These are phyloP conservation scores for Diaporthe sp. DNA, from an alignment of 2,329 filamentous ascomycete genomes.

Conservation along the genomic window DNA sequence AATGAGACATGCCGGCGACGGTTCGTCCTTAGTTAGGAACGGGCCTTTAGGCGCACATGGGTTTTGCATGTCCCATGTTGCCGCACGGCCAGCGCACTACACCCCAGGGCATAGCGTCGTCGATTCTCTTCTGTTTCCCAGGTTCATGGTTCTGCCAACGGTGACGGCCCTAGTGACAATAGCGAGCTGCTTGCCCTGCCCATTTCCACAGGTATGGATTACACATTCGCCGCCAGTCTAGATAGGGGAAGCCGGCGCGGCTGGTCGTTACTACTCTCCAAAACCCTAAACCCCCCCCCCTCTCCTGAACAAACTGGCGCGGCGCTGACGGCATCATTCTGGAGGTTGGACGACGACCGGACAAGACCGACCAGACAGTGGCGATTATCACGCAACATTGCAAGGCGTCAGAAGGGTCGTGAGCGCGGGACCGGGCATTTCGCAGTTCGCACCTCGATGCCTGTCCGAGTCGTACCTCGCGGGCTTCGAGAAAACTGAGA, in stretches of 20 bases:
- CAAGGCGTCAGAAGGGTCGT: background rate
- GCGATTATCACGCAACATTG: constrained; percentile 1
- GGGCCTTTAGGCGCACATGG: background rate
- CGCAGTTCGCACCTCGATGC: background rate
- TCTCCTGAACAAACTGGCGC: background rate
- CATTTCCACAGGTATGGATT: background rate
- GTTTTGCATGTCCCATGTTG: constrained; percentile 6
- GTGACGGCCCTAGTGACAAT: background rate
- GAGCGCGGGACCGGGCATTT: background rate
- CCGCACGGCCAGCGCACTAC: constrained; percentile 8
- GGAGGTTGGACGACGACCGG: background rate
- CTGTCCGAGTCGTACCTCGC: background rate
- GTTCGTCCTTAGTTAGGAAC: constrained; percentile 26
- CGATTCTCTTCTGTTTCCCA: background rate
- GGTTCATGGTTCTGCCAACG: constrained; percentile 12
- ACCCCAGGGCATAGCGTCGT: background rate
- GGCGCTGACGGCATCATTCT: background rate
- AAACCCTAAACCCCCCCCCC: background rate
- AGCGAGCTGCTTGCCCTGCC: background rate
- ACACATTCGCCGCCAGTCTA: background rate
- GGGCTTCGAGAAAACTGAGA: background rate
- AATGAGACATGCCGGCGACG: constrained; percentile 10
- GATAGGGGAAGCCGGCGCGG: background rate
- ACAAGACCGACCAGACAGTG: background rate
- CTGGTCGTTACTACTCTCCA: background rate